Evolutionary conservation across 2,329 filamentous ascomycete species (phyloP).

Genomic region (Arthrinium puccinioides): DNA sequence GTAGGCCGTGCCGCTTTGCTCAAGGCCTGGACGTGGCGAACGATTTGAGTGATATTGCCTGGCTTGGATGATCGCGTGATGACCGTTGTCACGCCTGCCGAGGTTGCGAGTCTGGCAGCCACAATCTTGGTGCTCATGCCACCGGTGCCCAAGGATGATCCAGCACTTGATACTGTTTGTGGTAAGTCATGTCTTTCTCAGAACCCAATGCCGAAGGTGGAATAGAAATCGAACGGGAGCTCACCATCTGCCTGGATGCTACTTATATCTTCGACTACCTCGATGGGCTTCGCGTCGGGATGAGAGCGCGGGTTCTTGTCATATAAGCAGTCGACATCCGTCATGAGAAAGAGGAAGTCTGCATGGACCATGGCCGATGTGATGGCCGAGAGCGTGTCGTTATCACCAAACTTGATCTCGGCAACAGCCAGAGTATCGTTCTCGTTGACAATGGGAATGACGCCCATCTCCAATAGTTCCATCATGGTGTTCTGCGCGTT

Average conservation of each 20-base stretch:
- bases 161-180: slow-evolving; percentile 79
- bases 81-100: slow-evolving; percentile 89
- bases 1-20: slow-evolving; percentile 25
- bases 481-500: slow-evolving; percentile 95
- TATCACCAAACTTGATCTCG: slow-evolving; percentile 99
- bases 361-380: slow-evolving; percentile 96
- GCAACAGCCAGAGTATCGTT: slow-evolving; percentile 95
- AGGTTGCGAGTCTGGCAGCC: slow-evolving; percentile 84
- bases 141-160: slow-evolving; percentile 83
- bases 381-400: slow-evolving; percentile 93
- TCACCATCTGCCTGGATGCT: slow-evolving; percentile 72
- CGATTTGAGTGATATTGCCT: slow-evolving; percentile 83
- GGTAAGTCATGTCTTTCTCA: too few relatives aligned
- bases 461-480: slow-evolving; percentile 86
- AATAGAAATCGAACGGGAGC: too few relatives aligned
- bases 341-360: slow-evolving; percentile 96
- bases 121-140: slow-evolving; percentile 98
- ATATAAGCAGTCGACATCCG: slow-evolving; percentile 95
- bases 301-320: slow-evolving; percentile 87
- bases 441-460: slow-evolving; percentile 97
- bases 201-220: too few relatives aligned
- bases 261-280: slow-evolving; percentile 84
- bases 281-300: slow-evolving; percentile 80
- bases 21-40: slow-evolving; percentile 66
- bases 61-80: slow-evolving; percentile 93